Conservation (phyloP, 257 asterid species). For the Gynochthodes officinalis region DNA sequence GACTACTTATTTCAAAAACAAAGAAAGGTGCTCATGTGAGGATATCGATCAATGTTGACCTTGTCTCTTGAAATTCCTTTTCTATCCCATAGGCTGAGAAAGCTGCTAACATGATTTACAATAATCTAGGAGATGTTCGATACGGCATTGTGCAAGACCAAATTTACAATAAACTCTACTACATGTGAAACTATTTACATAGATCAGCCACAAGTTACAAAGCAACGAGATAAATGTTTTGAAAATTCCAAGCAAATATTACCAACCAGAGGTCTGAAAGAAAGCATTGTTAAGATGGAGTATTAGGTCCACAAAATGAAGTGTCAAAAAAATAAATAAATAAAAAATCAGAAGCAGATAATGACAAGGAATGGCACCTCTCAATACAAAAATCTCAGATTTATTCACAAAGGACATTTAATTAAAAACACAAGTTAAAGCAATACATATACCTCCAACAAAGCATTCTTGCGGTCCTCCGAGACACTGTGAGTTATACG, state of each 20-base stretch:
- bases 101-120: neutral
- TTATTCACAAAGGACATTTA: neutral
- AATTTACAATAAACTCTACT: neutral
- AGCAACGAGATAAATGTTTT: neutral
- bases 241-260: neutral
- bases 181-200: neutral
- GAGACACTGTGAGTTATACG: slow-evolving; percentile 46
- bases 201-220: neutral
- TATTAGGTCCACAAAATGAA: neutral
- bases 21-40: neutral
- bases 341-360: neutral
- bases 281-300: neutral
- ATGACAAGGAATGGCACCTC: neutral
- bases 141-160: neutral
- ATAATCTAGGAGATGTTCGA: neutral
- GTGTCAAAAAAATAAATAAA: neutral
- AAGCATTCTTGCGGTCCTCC: slow-evolving; percentile 39
- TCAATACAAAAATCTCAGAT: neutral
- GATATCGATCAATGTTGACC: neutral
- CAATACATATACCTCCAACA: slow-evolving; percentile 44
- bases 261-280: neutral
- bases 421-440: neutral
- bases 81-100: neutral
- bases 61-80: neutral
- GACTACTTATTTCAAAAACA: neutral